Conservation (phyloP, 2,329 filamentous ascomycete genomes). For the Cladorrhinum sp. region DNA sequence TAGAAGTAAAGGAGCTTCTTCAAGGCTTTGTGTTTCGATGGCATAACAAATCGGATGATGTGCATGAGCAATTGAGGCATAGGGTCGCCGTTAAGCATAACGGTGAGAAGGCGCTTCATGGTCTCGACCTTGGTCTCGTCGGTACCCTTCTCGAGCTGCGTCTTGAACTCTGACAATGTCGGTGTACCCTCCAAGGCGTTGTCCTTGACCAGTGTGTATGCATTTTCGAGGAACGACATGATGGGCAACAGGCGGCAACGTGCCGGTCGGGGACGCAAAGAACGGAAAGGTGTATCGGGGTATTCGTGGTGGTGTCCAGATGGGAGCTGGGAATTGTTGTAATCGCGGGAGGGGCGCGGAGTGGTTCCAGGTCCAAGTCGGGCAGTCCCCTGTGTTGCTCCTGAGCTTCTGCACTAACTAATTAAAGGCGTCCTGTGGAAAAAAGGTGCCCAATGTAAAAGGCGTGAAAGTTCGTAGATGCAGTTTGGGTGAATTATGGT, state of each 20-base stretch:
- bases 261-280: conserved; percentile 11
- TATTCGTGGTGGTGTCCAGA: conserved; percentile 4
- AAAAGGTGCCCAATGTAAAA: not conserved
- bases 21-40: conserved; percentile 89
- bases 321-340: conserved; percentile 7
- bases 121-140: conserved; percentile 93
- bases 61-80: conserved; percentile 97
- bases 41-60: conserved; percentile 99
- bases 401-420: conserved; percentile 5
- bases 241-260: conserved; percentile 37
- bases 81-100: conserved; percentile 97
- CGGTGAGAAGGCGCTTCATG: conserved; percentile 91
- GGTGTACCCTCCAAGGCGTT: conserved; percentile 86
- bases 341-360: not conserved
- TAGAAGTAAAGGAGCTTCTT: conserved; percentile 99
- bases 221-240: conserved; percentile 94
- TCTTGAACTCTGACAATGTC: conserved; percentile 84
- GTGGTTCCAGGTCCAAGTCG: not conserved
- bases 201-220: conserved; percentile 97
- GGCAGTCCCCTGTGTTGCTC: not conserved
- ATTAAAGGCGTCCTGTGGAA: not conserved
- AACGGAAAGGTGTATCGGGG: conserved; percentile 1
- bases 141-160: conserved; percentile 87
- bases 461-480: conserved; percentile 2
- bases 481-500: conserved; percentile 10